Conservation (phyloP, 345 rosid genomes). For the Citrus sinensis region DNA sequence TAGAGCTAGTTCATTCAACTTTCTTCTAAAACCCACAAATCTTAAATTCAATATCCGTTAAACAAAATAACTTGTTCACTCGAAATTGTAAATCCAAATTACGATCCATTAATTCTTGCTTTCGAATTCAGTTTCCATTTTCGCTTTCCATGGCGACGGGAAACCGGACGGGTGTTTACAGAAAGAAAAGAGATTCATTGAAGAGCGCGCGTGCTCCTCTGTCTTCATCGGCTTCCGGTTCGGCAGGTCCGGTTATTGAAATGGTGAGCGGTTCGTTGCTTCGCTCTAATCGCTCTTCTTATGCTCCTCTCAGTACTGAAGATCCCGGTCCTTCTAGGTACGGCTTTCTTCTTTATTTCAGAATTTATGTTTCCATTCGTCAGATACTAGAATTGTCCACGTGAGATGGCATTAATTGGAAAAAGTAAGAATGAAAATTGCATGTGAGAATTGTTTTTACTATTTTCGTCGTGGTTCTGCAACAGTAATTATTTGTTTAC, state of each 20-base stretch:
- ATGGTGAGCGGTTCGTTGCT: constrained; percentile 53
- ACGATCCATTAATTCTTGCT: neutral
- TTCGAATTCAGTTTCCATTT: neutral
- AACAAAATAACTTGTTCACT: neutral
- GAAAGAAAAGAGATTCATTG: constrained; percentile 56
- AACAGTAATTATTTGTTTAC: neutral
- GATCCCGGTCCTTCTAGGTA: constrained; percentile 54
- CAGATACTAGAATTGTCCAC: neutral
- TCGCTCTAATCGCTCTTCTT: constrained; percentile 41
- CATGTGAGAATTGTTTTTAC: neutral
- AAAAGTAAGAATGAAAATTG: neutral
- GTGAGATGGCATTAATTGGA: neutral
- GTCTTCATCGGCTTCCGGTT: constrained; percentile 36
- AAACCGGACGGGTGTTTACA: constrained; percentile 46
- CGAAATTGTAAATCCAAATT: neutral
- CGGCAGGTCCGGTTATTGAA: constrained; percentile 59
- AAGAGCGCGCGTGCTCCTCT: constrained; percentile 64
- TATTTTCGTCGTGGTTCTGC: neutral
- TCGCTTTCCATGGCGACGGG: constrained; percentile 46
- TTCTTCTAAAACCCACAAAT: neutral
- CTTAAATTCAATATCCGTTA: neutral
- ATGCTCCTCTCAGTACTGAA: constrained; percentile 50
- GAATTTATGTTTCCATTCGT: neutral
- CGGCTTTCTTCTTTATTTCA: neutral
- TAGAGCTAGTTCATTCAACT: neutral